These are phyloP conservation scores for Heterobasidion parviporum DNA, from an alignment of 1,284 basidiomycete genomes.

Conservation along the genomic window DNA sequence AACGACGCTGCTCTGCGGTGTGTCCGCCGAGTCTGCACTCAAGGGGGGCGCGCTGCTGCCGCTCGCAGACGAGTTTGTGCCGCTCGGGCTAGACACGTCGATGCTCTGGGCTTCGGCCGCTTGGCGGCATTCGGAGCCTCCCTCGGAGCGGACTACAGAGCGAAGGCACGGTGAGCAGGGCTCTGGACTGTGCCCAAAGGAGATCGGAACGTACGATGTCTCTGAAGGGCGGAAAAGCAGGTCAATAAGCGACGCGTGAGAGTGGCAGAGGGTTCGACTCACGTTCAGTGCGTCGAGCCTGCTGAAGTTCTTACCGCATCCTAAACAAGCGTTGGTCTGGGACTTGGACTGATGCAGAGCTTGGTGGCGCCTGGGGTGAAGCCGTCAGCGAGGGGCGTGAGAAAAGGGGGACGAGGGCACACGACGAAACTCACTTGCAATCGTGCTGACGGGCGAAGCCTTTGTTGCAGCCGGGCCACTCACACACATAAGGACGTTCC, in stretches of 20 bases:
- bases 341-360: conserved; percentile 80
- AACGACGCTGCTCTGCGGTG: neutral
- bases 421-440: conserved; percentile 68
- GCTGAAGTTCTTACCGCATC: conserved; percentile 93
- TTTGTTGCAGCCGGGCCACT: conserved; percentile 90
- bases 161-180: conserved; percentile 2
- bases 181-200: neutral
- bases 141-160: conserved; percentile 67
- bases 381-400: no score
- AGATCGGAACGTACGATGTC: conserved; percentile 23
- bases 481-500: conserved; percentile 89
- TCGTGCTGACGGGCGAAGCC: conserved; percentile 93
- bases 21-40: neutral
- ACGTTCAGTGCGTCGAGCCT: conserved; percentile 90
- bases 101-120: conserved; percentile 5
- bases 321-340: conserved; percentile 81
- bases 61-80: neutral
- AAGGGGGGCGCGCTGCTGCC: neutral
- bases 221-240: conserved; percentile 16
- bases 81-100: neutral
- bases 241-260: neutral
- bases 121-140: conserved; percentile 64
- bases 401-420: conserved; percentile 1
- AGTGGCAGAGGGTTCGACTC: conserved; percentile 29
- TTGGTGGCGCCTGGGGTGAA: conserved; percentile 61